phyloP scores from a whole-genome alignment of 805 yeast species.

The Blastobotrys muscicola region DNA sequence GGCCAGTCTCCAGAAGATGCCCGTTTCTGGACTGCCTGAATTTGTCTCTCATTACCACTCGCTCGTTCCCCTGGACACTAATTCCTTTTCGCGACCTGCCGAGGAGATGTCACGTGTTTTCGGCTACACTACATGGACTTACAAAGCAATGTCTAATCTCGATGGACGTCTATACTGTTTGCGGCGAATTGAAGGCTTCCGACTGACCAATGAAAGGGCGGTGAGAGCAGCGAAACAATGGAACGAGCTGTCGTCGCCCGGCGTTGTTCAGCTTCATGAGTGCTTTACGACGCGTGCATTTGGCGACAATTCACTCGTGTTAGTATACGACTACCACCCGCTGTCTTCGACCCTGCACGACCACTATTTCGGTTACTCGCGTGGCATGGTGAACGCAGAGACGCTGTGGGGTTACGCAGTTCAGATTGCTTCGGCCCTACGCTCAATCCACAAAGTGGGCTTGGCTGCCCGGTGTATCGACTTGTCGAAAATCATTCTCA shows the following conservation, averaged over 20 bases:
- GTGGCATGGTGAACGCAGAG: conserved; percentile 44
- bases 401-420: conserved; percentile 66
- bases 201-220: conserved; percentile 46
- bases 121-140: conserved; percentile 52
- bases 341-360: conserved; percentile 61
- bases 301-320: conserved; percentile 65
- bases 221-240: conserved; percentile 57
- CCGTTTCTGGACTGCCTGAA: conserved; percentile 56
- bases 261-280: conserved; percentile 56
- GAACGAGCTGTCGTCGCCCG: conserved; percentile 42
- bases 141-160: conserved; percentile 67
- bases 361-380: conserved; percentile 40
- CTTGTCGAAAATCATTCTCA: conserved; percentile 60
- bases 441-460: conserved; percentile 54
- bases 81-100: conserved; percentile 12
- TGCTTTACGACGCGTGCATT: conserved; percentile 83
- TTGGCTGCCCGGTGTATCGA: conserved; percentile 56
- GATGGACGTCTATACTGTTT: conserved; percentile 75
- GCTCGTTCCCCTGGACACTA: conserved; percentile 67
- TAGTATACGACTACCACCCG: conserved; percentile 83
- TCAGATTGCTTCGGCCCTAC: conserved; percentile 64
- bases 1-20: conserved; percentile 63
- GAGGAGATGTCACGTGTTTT: conserved; percentile 32
- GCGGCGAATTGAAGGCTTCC: conserved; percentile 58
- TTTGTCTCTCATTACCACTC: conserved; percentile 78